Evolutionary conservation across 1,284 basidiomycete genomes (phyloP), one percentile per base, ranked within the genome.

Genomic region (Blastosporella zonata): DNA sequence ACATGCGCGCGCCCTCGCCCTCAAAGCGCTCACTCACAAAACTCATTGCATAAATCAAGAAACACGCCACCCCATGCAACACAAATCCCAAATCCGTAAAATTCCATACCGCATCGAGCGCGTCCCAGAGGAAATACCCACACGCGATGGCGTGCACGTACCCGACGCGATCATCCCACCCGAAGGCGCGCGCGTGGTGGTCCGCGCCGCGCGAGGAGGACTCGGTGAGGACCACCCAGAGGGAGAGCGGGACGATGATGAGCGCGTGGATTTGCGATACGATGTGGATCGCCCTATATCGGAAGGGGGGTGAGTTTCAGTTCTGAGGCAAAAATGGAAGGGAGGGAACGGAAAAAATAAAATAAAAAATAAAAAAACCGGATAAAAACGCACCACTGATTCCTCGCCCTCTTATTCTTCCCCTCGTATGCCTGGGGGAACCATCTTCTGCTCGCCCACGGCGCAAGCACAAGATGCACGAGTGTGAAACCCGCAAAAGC

Each of bases 71-170:
- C 61, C 87, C 87, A 58, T 90, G 87, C 23, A 82, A 54, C 5
- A 87, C 76, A 55, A 89, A 88, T 2, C 84, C 72, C 1, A 67
- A 20, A 55, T 79, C 78, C 40, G 73, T 71, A 53, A 72, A 81
- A 62, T 82, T 76, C 48, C 78, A 52, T 4, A 79, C 62, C 8
- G 77, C 73, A 54, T 83, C 82, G 13, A 83, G 54, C 1, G 70
- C 68, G 57, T 87, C 84, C 82, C 82, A 87, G 18, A 84, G 50
- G 61, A 87, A 86, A 57, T 80, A 82, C 77, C 78, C 82, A 43
- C 67, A 69, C 27, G 81, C 74, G 42, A 84, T 69, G 23, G 77
- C 78, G 55, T 74, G 69, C 0, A 77, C 66, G 33, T 68, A 66
- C 25, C 79, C 82, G 4, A 67, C 67, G 18, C 62, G 54, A 2